These are phyloP conservation scores for Quercus glauca DNA, from an alignment of 306 rosid species.

Conservation along the genomic window DNA sequence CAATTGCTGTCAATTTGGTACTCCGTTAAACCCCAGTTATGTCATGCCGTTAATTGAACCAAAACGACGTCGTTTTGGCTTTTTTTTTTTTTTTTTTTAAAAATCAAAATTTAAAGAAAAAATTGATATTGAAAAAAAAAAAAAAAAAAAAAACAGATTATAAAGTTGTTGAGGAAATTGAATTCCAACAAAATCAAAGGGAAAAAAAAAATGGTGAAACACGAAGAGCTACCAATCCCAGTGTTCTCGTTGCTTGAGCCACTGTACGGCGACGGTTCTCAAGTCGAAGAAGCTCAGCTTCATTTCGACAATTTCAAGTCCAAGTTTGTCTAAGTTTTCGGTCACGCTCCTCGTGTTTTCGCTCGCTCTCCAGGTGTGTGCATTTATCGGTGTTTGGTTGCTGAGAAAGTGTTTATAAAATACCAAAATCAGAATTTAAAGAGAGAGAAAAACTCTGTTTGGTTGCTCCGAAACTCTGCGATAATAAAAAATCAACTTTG, in stretches of 20 bases:
- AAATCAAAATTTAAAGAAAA: too few species aligned
- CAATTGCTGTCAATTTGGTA: too few species aligned
- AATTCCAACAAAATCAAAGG: background rate
- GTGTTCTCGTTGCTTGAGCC: constrained; percentile 46
- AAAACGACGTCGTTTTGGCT: too few species aligned
- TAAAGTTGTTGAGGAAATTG: background rate
- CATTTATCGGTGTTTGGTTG: background rate
- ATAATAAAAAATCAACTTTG: background rate
- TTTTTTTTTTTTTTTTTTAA: too few species aligned
- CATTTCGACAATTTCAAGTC: constrained; percentile 58
- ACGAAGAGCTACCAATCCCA: constrained; percentile 87
- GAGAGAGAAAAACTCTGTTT: too few species aligned
- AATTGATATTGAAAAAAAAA: background rate
- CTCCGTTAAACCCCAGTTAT: too few species aligned
- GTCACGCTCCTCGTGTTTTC: constrained; percentile 57
- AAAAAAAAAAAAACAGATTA: background rate
- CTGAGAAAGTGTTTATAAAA: background rate
- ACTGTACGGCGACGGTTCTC: constrained; percentile 64
- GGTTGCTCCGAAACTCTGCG: background rate
- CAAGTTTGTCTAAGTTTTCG: constrained; percentile 51
- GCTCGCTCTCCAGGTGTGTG: constrained; percentile 85
- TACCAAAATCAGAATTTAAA: background rate
- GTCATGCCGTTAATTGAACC: too few species aligned
- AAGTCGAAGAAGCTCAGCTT: constrained; percentile 78
- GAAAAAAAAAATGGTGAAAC: constrained; percentile 38